Base-by-base conservation (phyloP, 1,139 yeast species). In the Pichia sp. region DNA sequence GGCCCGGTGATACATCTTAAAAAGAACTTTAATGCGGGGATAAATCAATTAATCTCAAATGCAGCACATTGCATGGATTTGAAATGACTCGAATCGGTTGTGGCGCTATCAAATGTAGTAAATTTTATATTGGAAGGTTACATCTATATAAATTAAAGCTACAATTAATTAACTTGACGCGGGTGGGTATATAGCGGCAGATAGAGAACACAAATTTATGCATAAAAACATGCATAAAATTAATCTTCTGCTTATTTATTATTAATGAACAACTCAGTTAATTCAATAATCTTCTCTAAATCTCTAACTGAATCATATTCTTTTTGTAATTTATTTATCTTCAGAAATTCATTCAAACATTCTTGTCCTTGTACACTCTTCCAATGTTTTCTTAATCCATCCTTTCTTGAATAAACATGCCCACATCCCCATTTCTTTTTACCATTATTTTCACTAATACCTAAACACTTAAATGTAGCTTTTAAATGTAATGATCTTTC, bases 401-500 rank as follows among this genome's bases (percentile, higher is more conserved):
- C 48, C 15, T 37, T 42, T 5, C 48, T 33, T 22, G 48, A 45
- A 32, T 45, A 45, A 6, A 42, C 13, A 18, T 41, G 41, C 2
- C 47, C 47, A 30, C 48, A 45, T 9, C 48, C 48, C 48, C 48
- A 45, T 27, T 25, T 37, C 5, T n/a, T n/a, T n/a, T 25, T 15
- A 10, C 47, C 85, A 64, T 11, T 66, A 6, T 19, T 20, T 10
- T 15, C 25, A 23, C 26, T 16, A 6, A 11, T 61, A 0, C 96
- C 97, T 47, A 73, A 70, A 61, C 97, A 91, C 49, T 80, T 86
- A 59, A 76, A 89, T 56, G 85, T 75, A 67, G 87, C 88, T 60
- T 85, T 91, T 4, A 96, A 96, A 8, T 89, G 73, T 60, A 91
- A 97, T 43, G 91, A 68, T 46, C 87, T 94, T 59, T 89, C 96